Base-by-base conservation (phyloP, 164 flowering plant genomes). In the Dillenia turbinata region DNA sequence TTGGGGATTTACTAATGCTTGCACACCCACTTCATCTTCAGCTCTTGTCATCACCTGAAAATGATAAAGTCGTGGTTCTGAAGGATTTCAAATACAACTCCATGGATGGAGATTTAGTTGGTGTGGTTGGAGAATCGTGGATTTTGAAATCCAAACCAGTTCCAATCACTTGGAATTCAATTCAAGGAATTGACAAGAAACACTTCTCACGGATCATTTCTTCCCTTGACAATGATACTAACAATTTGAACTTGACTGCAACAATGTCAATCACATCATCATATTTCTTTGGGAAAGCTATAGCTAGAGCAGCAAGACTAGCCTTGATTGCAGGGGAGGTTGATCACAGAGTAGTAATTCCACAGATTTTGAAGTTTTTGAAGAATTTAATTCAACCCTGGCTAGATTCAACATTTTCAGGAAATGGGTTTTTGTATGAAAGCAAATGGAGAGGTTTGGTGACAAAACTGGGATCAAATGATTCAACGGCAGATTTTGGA, bases 31-130 rank as follows among this genome's bases (percentile, higher is more conserved):
- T 90, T 6, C 98, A 91, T 74, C 65, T 86, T 15, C 66, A 63
- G 52, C 80, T 93, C 24, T 66, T 93, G 9, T 65, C 75, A 5
- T 33, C 40, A 5, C 0, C 40, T 3, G 56, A 44, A 2, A 69
- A 69, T n/a, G 75, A 69, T 22, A 49, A 71, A 33, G 60, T 69
- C 1, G 61, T 78, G 2, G 55, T 90, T 51, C 66, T 89, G 60
- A 79, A 82, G 24, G 81, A 80, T 54, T 86, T 94, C 52, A 85
- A 78, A 78, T 89, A 82, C 52, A 76, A 62, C 43, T 89, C 96
- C 67, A 81, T 94, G 49, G 98, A 93, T 73, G 97, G 98, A 9
- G 98, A 93, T 6, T 90, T 93, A 49, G 95, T 93, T 2, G 97
- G 96, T n/a, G 81, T 93, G 56, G 91, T 90, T 58, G 98, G 91